These are phyloP conservation scores for Leucosporidium yakuticum DNA, from an alignment of 768 basidiomycete species.

Conservation along the genomic window DNA sequence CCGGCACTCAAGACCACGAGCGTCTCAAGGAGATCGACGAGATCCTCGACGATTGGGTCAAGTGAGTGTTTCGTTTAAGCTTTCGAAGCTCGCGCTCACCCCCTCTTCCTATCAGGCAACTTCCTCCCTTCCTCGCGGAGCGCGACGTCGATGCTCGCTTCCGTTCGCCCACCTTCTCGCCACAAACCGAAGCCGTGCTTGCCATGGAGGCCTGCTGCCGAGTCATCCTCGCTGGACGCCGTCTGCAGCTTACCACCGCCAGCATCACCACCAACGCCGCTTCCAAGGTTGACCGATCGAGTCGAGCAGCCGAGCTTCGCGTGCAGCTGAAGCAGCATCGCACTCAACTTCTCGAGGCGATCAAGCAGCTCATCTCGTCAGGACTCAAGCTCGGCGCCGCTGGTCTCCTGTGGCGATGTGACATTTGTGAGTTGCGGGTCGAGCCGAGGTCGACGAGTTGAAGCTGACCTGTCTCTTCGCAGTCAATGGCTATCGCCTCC, in stretches of 20 bases:
- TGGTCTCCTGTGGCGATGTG: background rate
- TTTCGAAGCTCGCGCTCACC: too few species aligned
- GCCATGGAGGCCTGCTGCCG: background rate
- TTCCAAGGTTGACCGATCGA: background rate
- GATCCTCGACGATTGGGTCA: too few species aligned
- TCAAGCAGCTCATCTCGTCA: slow-evolving; percentile 1
- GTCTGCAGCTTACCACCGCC: slow-evolving; percentile 1
- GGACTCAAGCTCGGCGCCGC: slow-evolving; percentile 1
- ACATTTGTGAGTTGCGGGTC: background rate
- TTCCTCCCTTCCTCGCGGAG: background rate
- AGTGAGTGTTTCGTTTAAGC: too few species aligned
- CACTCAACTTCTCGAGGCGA: background rate
- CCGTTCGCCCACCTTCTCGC: background rate
- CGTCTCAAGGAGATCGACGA: too few species aligned
- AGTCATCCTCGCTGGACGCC: background rate
- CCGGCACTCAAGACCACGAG: too few species aligned
- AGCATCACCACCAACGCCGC: background rate
- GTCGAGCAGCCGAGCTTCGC: background rate
- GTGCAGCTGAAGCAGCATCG: slow-evolving; percentile 1
- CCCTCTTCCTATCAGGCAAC: background rate
- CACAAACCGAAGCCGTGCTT: background rate
- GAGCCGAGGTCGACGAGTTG: background rate
- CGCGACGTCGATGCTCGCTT: background rate
- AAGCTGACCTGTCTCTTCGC: too few species aligned
- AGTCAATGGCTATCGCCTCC: too few species aligned